Evolutionary conservation across 306 rosid species (phyloP).

Genomic region (Rosa chinensis): DNA sequence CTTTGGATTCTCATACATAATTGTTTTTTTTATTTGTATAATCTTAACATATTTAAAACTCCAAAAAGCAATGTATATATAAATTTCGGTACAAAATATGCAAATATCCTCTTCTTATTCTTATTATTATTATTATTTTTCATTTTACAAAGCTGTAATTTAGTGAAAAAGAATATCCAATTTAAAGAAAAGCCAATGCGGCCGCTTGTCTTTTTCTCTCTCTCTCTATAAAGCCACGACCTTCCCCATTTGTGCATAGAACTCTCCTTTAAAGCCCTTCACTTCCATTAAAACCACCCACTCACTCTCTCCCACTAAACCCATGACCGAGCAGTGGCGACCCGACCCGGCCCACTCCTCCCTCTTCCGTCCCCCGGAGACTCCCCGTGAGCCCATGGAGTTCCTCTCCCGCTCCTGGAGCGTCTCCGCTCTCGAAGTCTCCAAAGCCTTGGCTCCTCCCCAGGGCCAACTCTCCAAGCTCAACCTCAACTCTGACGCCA

Average conservation of each 20-base stretch:
- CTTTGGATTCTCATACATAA: neutral
- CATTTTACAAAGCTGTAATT: neutral
- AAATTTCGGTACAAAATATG: neutral
- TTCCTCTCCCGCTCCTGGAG: constrained; percentile 94
- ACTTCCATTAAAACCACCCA: neutral
- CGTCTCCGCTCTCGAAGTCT: constrained; percentile 70
- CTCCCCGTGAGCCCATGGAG: constrained; percentile 85
- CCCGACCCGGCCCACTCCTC: constrained; percentile 42
- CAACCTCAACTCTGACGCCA: constrained; percentile 18
- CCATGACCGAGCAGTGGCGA: constrained; percentile 45
- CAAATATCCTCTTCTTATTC: neutral
- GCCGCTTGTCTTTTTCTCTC: neutral
- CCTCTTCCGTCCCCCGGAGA: constrained; percentile 62
- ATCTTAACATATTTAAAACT: neutral
- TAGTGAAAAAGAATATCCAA: neutral
- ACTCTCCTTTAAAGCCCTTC: neutral
- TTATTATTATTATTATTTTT: neutral
- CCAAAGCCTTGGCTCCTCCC: constrained; percentile 69
- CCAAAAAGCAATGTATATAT: neutral
- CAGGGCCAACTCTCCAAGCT: constrained; percentile 44
- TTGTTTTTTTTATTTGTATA: neutral
- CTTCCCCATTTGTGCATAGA: neutral
- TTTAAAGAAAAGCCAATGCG: neutral
- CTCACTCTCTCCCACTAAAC: neutral
- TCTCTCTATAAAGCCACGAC: constrained; percentile 32